phyloP scores from a whole-genome alignment of 805 yeast genomes.

The Danielia oregonensis region DNA sequence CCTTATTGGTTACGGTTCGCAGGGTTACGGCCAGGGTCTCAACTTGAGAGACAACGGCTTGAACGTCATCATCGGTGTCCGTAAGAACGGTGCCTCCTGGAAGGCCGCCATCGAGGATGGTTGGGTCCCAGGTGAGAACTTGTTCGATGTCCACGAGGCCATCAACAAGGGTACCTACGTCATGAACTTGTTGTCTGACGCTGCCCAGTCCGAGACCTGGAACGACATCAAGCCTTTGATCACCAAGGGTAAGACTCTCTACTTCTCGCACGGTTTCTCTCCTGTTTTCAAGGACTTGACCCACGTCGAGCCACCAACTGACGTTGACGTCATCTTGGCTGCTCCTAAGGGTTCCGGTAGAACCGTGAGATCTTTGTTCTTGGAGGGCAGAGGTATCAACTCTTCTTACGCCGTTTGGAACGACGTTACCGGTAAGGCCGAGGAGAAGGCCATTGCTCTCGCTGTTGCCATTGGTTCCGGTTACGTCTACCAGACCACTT shows the following conservation, averaged over 20 bases:
- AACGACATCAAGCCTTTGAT: slow-evolving; percentile 76
- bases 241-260: slow-evolving; percentile 95
- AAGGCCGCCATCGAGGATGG: slow-evolving; percentile 99
- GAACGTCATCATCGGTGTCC: slow-evolving; percentile 96
- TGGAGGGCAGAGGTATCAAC: slow-evolving; percentile 99
- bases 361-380: slow-evolving; percentile 98
- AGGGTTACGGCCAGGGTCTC: slow-evolving; percentile 99
- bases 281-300: slow-evolving; percentile 98
- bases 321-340: slow-evolving; percentile 95
- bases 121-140: slow-evolving; percentile 99
- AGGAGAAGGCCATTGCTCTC: slow-evolving; percentile 97
- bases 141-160: slow-evolving; percentile 94
- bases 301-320: slow-evolving; percentile 90
- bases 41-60: slow-evolving; percentile 99
- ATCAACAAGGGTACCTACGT: slow-evolving; percentile 85
- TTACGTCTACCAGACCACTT: slow-evolving; percentile 99
- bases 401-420: slow-evolving; percentile 99
- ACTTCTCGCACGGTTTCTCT: slow-evolving; percentile 99
- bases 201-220: slow-evolving; percentile 99
- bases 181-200: slow-evolving; percentile 98
- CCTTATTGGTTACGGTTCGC: slow-evolving; percentile 98
- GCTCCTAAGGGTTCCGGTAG: slow-evolving; percentile 99
- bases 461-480: slow-evolving; percentile 99
- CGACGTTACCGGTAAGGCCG: slow-evolving; percentile 98
- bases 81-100: slow-evolving; percentile 99